These are phyloP conservation scores for Hypoxylon sp. DNA, from an alignment of 2,329 filamentous ascomycete species.

Conservation along the genomic window DNA sequence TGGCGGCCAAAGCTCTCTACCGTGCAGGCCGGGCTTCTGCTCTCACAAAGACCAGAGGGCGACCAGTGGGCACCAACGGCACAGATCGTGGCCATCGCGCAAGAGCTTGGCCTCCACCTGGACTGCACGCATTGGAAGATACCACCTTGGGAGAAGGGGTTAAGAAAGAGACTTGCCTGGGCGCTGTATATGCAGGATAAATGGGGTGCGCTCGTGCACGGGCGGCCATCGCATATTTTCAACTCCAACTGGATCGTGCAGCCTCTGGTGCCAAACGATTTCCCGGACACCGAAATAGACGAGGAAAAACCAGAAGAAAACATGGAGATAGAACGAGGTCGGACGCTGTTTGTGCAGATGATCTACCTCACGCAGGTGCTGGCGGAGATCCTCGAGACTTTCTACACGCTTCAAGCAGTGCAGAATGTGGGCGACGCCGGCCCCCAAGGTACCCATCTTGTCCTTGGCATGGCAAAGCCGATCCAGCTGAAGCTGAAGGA, in stretches of 20 bases:
- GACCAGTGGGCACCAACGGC: conserved; percentile 87
- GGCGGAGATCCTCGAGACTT: conserved; percentile 81
- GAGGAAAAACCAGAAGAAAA: conserved; percentile 68
- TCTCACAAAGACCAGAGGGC: conserved; percentile 78
- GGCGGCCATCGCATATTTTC: conserved; percentile 72
- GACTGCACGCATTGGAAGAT: conserved; percentile 90
- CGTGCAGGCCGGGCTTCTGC: conserved; percentile 76
- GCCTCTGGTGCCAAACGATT: conserved; percentile 63
- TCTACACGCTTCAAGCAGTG: conserved; percentile 82
- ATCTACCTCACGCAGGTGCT: conserved; percentile 78
- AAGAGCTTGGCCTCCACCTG: conserved; percentile 88
- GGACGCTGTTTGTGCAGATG: conserved; percentile 77
- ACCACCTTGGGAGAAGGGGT: conserved; percentile 83
- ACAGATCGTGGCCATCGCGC: conserved; percentile 84
- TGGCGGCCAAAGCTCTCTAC: conserved; percentile 83
- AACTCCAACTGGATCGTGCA: conserved; percentile 71
- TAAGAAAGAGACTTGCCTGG: conserved; percentile 88
- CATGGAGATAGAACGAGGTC: conserved; percentile 71
- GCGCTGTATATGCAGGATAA: conserved; percentile 94
- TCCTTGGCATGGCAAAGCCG: conserved; percentile 78
- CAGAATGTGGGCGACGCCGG: conserved; percentile 72
- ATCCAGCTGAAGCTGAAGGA: conserved; percentile 84
- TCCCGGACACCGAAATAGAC: conserved; percentile 71
- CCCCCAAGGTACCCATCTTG: conserved; percentile 73
- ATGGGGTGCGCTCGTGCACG: conserved; percentile 78